Conservation (phyloP, 2,329 filamentous ascomycete genomes). For the Podosphaera leucotricha region DNA sequence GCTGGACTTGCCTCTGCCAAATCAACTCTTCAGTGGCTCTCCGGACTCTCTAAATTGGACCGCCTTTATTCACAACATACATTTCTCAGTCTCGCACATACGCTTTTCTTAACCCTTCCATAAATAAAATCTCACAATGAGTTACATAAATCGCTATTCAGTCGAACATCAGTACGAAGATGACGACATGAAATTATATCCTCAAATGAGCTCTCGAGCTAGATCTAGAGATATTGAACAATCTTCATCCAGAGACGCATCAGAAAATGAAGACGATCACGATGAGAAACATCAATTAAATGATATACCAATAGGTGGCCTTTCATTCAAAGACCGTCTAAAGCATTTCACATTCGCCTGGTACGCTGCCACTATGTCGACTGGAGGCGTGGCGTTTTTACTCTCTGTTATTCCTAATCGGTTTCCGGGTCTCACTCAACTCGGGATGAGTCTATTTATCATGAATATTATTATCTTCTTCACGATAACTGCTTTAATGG, state of each 20-base stretch:
- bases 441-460: constrained; percentile 44
- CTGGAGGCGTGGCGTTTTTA: constrained; percentile 42
- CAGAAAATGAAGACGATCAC: not conserved
- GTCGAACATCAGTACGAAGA: not conserved
- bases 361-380: constrained; percentile 56
- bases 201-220: not conserved
- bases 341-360: constrained; percentile 20
- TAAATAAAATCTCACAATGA: not conserved
- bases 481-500: constrained; percentile 22
- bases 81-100: not conserved
- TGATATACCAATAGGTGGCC: constrained; percentile 4
- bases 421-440: constrained; percentile 37
- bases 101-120: not conserved
- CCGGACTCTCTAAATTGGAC: not conserved
- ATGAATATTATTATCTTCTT: constrained; percentile 43
- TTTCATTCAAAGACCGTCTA: constrained; percentile 8
- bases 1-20: not conserved
- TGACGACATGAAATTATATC: not conserved
- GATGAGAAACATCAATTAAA: constrained; percentile 1
- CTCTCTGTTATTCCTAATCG: constrained; percentile 37
- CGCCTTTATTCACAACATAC: not conserved
- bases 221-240: not conserved
- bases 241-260: not conserved
- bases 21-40: not conserved
- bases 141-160: not conserved